Evolutionary conservation across 495 filamentous ascomycete genomes (phyloP), one percentile per base, ranked within the genome.

Genomic region (Penicillium waksmanii): DNA sequence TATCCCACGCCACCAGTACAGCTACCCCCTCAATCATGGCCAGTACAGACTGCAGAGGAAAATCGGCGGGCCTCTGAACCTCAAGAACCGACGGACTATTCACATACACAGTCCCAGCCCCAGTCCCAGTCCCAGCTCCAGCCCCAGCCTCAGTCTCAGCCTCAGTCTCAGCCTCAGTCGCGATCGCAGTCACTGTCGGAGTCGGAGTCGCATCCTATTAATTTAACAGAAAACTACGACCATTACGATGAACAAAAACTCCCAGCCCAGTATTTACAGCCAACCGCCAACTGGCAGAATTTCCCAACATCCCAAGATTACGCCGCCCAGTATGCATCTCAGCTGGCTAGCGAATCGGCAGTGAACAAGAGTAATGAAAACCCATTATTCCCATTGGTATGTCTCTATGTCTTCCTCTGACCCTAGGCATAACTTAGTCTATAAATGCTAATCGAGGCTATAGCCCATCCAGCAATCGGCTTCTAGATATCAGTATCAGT

Each of bases 1-100:
- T 68, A 68, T 49, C 65, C 67, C 27, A 44, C 68, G 6, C 56
- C 43, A 49, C 47, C 58, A 8, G 18, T 40, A 12, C 56, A 68
- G 13, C 17, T 55, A 21, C 57, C 52, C 6, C 35, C 23, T 51
- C 53, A 51, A 19, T 11, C 42, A 44, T 66, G 65, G 65, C 44
- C 59, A 25, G 9, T 9, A 13, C 59, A 60, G 19, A 36, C 35
- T 21, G 27, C 31, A 7, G 51, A 36, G 12, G 50, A 55, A 47
- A 17, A 51, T 17, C 21, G 34, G 13, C 36, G 17, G n/a, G 34
- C 27, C 17, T 31, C 19, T 7, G 15, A 35, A 10, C 56, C 52
- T n/a, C 31, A 56, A 35, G 34, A 57, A 4, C 27, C 21, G 11
- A 43, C 51, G 15, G 50, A 61, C 35, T 51, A 62, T 34, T 61